Evolutionary conservation across 169 alveolate species (phyloP).

Genomic region (Plasmodium billcollinsi): DNA sequence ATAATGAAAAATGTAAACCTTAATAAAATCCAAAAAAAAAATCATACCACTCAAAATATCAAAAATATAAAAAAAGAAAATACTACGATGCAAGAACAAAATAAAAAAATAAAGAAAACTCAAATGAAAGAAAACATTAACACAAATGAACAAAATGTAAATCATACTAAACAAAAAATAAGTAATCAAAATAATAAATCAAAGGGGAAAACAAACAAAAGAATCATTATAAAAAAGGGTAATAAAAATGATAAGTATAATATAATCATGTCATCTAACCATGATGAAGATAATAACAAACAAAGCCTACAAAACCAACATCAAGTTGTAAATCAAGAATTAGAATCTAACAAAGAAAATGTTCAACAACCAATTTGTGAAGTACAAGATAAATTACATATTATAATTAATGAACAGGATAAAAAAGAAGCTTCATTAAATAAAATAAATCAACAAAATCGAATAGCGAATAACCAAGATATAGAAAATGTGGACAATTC

Average conservation of each 20-base stretch:
- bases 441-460: not conserved
- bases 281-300: not conserved
- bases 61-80: not conserved
- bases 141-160: not conserved
- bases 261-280: no score
- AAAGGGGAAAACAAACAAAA: not conserved
- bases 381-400: not conserved
- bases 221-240: conserved; percentile 2
- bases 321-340: conserved; percentile 1
- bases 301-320: conserved; percentile 4
- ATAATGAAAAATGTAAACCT: no score
- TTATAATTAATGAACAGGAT: not conserved
- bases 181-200: not conserved
- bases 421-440: not conserved
- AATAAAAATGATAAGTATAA: conserved; percentile 3
- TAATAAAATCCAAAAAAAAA: no score
- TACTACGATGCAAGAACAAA: not conserved
- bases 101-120: conserved; percentile 1
- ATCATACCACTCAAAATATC: not conserved
- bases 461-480: not conserved
- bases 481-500: not conserved
- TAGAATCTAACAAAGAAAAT: not conserved
- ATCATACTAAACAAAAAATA: not conserved
- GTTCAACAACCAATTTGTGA: not conserved
- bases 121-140: conserved; percentile 1